Conservation (phyloP, 2,329 filamentous ascomycete species). For the Volutella citrinella region DNA sequence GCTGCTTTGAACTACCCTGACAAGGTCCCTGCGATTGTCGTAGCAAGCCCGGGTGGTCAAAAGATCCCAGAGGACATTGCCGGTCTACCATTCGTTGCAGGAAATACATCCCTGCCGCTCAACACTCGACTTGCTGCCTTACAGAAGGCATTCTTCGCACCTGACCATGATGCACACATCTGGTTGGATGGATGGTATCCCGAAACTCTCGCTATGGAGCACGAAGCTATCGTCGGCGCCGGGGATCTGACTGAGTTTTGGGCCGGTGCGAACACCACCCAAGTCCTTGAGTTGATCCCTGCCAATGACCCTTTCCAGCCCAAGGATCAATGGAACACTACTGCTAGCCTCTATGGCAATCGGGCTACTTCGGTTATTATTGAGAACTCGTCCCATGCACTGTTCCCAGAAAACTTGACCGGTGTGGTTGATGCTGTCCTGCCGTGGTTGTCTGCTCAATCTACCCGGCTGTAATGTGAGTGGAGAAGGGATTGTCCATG, state of each 20-base stretch:
- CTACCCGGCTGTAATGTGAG: too few species aligned
- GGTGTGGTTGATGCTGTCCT: neutral
- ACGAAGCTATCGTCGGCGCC: neutral
- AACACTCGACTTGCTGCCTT: neutral
- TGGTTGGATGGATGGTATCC: constrained; percentile 4
- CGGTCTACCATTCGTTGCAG: neutral
- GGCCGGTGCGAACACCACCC: constrained; percentile 1
- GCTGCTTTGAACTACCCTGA: constrained; percentile 1
- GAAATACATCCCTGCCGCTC: neutral
- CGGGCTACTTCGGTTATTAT: neutral
- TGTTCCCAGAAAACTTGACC: constrained; percentile 2
- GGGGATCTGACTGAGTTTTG: constrained; percentile 1
- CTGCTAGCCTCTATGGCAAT: neutral
- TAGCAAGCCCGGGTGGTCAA: neutral
- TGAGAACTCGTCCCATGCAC: neutral
- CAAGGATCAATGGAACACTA: constrained; percentile 1
- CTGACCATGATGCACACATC: neutral
- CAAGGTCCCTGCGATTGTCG: constrained; percentile 2
- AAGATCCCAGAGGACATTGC: constrained; percentile 2
- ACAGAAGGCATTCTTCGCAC: constrained; percentile 1
- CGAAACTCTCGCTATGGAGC: constrained; percentile 1
- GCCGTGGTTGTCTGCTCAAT: too few species aligned
- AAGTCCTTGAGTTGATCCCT: constrained; percentile 1
- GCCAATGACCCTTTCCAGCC: constrained; percentile 3
- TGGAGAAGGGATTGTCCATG: too few species aligned